Percentiles rank a stretch among this genome's conserved stretches.
Evolutionary conservation across 2,329 filamentous ascomycete genomes (phyloP).

Genomic region (Fusarium pseudograminearum): DNA sequence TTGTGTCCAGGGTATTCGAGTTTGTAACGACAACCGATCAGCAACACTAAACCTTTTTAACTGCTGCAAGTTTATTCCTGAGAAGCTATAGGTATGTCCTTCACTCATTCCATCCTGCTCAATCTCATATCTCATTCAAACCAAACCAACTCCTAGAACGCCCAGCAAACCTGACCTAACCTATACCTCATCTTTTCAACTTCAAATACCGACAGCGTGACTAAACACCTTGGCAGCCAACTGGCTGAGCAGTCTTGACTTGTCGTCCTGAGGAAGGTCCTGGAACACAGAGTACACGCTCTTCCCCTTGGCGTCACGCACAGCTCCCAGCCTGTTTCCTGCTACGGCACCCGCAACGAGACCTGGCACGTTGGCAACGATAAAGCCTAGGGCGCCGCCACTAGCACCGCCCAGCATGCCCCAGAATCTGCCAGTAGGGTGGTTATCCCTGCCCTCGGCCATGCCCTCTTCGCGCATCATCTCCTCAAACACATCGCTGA

Average conservation of each 20-base stretch:
- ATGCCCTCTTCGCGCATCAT: conserved; percentile 90
- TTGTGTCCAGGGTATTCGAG: neutral
- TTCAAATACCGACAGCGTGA: conserved; percentile 73
- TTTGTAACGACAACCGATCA: neutral
- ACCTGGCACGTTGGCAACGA: conserved; percentile 91
- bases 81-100: conserved; percentile 14
- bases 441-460: conserved; percentile 74
- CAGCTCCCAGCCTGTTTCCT: conserved; percentile 89
- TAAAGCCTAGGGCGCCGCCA: conserved; percentile 92
- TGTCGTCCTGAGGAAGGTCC: conserved; percentile 86
- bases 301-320: conserved; percentile 92
- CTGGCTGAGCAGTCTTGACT: conserved; percentile 83
- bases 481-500: conserved; percentile 88
- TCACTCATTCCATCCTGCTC: neutral
- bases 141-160: conserved; percentile 31
- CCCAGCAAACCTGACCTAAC: conserved; percentile 17
- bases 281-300: conserved; percentile 93
- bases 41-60: neutral
- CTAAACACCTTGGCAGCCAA: conserved; percentile 89
- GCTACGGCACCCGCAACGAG: conserved; percentile 90
- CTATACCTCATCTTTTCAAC: conserved; percentile 2
- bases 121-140: conserved; percentile 4
- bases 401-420: conserved; percentile 84
- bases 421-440: conserved; percentile 83
- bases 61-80: neutral